Evolutionary conservation across 768 basidiomycete species (phyloP).

Genomic region (Heimioporus sp.): DNA sequence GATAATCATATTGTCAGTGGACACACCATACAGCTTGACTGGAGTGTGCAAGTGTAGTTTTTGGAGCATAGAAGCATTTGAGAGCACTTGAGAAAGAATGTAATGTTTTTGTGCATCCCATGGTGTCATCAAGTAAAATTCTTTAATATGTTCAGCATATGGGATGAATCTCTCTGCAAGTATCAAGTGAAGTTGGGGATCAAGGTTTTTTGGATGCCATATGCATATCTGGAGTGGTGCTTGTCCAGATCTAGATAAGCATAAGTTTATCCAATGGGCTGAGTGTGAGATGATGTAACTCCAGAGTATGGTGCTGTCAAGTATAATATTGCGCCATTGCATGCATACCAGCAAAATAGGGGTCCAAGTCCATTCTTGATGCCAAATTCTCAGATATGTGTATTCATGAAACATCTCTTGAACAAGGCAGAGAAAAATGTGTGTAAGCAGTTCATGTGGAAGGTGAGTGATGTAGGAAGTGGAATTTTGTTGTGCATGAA

Average conservation of each 20-base stretch:
- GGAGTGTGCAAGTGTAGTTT: no score
- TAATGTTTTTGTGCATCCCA: no score
- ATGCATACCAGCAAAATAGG: slow-evolving; percentile 7
- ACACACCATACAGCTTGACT: no score
- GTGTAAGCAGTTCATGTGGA: slow-evolving; percentile 9
- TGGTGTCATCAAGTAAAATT: no score
- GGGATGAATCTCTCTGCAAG: background rate
- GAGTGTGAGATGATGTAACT: slow-evolving; percentile 27
- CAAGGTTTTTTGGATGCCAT: background rate
- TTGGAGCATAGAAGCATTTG: no score
- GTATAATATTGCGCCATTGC: slow-evolving; percentile 42
- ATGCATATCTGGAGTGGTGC: slow-evolving; percentile 20
- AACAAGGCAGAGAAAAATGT: slow-evolving; percentile 11
- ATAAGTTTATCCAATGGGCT: slow-evolving; percentile 37
- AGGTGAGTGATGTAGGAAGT: slow-evolving; percentile 9
- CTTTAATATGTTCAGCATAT: background rate
- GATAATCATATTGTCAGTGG: no score
- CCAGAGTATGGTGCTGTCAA: slow-evolving; percentile 42
- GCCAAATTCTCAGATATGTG: no score
- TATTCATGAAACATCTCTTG: background rate
- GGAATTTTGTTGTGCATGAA: slow-evolving; percentile 4
- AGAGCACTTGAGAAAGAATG: no score
- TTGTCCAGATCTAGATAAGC: slow-evolving; percentile 42
- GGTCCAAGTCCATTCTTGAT: background rate
- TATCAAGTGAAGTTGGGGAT: no score